These are phyloP conservation scores for Elsinoe australis DNA, from an alignment of 2,329 filamentous ascomycete genomes.

Conservation along the genomic window DNA sequence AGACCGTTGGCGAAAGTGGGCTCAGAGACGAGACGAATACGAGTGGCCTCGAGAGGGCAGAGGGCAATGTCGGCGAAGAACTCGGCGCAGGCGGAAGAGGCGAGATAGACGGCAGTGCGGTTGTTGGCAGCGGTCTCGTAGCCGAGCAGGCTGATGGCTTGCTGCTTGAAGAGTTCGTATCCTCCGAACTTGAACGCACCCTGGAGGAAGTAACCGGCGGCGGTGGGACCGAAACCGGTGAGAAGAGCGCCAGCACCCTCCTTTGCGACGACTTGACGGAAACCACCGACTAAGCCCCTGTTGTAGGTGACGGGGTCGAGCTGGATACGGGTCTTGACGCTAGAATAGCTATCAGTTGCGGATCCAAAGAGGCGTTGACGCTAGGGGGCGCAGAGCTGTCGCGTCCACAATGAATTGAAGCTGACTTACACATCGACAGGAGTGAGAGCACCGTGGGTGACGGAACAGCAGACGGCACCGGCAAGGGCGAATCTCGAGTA, in stretches of 20 bases:
- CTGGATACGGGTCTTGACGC: slow-evolving; percentile 94
- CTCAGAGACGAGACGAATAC: slow-evolving; percentile 86
- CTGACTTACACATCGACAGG: slow-evolving; percentile 98
- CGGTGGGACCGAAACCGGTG: slow-evolving; percentile 78
- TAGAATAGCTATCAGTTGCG: too few species aligned
- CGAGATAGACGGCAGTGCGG: slow-evolving; percentile 73
- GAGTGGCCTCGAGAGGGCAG: slow-evolving; percentile 85
- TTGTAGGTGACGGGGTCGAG: slow-evolving; percentile 86
- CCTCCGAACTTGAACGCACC: slow-evolving; percentile 90
- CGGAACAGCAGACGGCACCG: slow-evolving; percentile 93
- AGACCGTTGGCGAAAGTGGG: slow-evolving; percentile 78
- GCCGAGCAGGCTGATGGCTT: slow-evolving; percentile 72
- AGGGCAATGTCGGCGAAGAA: slow-evolving; percentile 72
- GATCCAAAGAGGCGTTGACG: too few species aligned
- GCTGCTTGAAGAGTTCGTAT: slow-evolving; percentile 95
- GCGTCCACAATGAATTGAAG: slow-evolving; percentile 6
- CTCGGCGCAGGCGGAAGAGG: slow-evolving; percentile 52
- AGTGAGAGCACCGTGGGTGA: slow-evolving; percentile 94
- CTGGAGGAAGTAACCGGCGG: slow-evolving; percentile 88
- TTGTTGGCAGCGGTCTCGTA: slow-evolving; percentile 69
- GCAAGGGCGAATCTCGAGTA: slow-evolving; percentile 97
- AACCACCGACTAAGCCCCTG: slow-evolving; percentile 75
- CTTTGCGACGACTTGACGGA: slow-evolving; percentile 74
- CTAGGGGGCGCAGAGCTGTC: slow-evolving; percentile 25
- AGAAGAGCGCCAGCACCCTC: slow-evolving; percentile 81